Conservation (phyloP, 2,329 filamentous ascomycete genomes). For the Fusarium sororula region DNA sequence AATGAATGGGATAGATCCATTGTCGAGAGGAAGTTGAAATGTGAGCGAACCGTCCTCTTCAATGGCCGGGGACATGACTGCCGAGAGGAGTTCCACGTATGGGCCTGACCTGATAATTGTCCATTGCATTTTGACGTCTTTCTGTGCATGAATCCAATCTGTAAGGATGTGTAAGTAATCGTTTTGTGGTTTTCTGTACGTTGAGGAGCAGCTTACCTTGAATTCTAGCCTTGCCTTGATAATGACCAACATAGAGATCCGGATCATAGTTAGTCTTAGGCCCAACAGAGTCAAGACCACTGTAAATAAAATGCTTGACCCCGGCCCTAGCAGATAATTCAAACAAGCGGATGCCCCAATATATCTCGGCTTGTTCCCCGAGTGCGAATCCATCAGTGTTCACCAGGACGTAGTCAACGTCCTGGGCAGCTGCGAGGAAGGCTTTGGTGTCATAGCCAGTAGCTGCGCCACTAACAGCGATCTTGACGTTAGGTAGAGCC, state of each 20-base stretch:
- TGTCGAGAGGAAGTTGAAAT: not conserved
- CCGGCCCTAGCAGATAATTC: not conserved
- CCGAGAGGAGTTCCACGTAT: not conserved
- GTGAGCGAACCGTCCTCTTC: not conserved
- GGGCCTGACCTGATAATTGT: not conserved
- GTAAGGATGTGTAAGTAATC: not conserved
- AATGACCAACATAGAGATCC: not conserved
- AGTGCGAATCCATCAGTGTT: not conserved
- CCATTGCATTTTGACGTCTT: not conserved
- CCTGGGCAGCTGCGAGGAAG: accelerated
- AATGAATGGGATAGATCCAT: not conserved
- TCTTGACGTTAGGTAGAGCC: not conserved
- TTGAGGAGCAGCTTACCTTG: not conserved
- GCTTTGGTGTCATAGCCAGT: not conserved
- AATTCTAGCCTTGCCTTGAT: not conserved
- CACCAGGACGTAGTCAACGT: not conserved
- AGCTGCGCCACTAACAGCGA: not conserved
- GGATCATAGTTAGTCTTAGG: not conserved
- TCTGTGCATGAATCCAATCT: not conserved
- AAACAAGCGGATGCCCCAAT: not conserved
- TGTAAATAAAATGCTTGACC: not conserved
- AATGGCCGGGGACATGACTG: not conserved
- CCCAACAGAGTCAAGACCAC: not conserved
- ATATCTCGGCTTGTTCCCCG: not conserved
- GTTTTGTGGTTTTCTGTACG: too few relatives aligned